phyloP scores from a whole-genome alignment of 108 stramenopile genomes.

The Hondaea fermentalgiana region DNA sequence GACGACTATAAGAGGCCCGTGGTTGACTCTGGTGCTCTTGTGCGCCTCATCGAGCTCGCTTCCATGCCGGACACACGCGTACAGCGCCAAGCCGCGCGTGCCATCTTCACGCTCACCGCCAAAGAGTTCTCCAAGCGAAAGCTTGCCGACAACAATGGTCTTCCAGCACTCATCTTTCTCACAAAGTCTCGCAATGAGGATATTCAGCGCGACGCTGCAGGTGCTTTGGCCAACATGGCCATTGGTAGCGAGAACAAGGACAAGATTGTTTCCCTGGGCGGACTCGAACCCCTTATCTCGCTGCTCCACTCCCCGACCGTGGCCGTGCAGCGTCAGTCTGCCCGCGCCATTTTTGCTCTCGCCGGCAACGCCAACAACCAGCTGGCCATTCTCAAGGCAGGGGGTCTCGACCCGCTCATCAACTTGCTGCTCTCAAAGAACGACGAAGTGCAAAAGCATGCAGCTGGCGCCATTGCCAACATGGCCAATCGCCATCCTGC shows the following conservation, averaged over 20 bases:
- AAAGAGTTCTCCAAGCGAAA: not conserved
- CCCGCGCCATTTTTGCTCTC: not conserved
- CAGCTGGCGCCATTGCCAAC: conserved; percentile 10
- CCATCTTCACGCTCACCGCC: conserved; percentile 11
- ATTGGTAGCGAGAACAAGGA: conserved; percentile 2
- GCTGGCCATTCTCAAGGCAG: not conserved
- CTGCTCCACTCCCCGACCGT: not conserved
- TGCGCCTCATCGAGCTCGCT: not conserved
- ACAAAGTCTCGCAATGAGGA: not conserved
- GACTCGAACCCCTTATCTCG: not conserved
- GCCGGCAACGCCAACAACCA: not conserved
- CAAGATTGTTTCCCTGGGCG: not conserved
- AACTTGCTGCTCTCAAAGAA: not conserved
- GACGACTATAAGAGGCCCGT: not conserved
- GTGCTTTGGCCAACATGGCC: conserved; percentile 6
- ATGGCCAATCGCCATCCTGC: not conserved
- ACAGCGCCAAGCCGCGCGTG: conserved; percentile 1
- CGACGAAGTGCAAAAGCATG: conserved; percentile 18
- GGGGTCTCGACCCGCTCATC: not conserved
- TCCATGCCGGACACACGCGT: not conserved
- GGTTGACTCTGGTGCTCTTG: not conserved
- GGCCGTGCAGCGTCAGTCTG: conserved; percentile 3
- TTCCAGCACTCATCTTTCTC: not conserved
- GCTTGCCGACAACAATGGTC: not conserved
- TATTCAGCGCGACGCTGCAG: conserved; percentile 2